Conservation (phyloP, 768 basidiomycete genomes). For the Pulveroboletus sp. region DNA sequence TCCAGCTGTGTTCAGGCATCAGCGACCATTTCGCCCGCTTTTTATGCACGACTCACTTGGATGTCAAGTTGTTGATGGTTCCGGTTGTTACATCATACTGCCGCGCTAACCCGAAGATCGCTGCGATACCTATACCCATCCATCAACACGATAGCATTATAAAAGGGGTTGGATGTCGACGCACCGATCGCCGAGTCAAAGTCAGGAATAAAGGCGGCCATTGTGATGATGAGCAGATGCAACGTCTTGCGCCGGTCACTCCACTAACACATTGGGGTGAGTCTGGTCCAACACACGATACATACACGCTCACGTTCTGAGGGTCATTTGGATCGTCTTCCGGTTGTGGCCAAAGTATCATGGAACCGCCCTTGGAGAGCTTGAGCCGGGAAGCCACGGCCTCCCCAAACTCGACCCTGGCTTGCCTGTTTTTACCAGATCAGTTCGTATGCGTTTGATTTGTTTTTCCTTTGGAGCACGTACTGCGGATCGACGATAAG, state of each 20-base stretch:
- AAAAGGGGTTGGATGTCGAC: slow-evolving; percentile 1
- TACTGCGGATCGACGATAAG: slow-evolving; percentile 62
- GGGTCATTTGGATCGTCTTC: slow-evolving; percentile 48
- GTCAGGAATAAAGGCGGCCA: slow-evolving; percentile 54
- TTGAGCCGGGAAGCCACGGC: slow-evolving; percentile 44
- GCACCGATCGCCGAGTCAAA: slow-evolving; percentile 52
- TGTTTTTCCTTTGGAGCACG: slow-evolving; percentile 16
- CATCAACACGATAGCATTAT: background rate
- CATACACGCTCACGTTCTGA: slow-evolving; percentile 42
- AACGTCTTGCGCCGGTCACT: slow-evolving; percentile 40
- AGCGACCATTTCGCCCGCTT: background rate
- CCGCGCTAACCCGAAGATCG: slow-evolving; percentile 44
- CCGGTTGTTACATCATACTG: slow-evolving; percentile 45
- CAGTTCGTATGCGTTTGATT: background rate
- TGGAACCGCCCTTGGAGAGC: slow-evolving; percentile 41
- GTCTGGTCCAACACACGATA: background rate
- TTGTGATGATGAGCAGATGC: slow-evolving; percentile 46
- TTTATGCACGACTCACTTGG: slow-evolving; percentile 26
- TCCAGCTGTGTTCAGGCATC: slow-evolving; percentile 34
- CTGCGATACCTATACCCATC: slow-evolving; percentile 41
- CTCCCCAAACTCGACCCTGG: slow-evolving; percentile 49
- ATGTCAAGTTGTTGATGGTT: slow-evolving; percentile 51
- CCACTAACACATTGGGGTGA: slow-evolving; percentile 36
- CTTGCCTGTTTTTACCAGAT: slow-evolving; percentile 35
- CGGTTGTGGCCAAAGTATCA: slow-evolving; percentile 57